Evolutionary conservation across 257 asterid species (phyloP).

Genomic region (Solanum boliviense): DNA sequence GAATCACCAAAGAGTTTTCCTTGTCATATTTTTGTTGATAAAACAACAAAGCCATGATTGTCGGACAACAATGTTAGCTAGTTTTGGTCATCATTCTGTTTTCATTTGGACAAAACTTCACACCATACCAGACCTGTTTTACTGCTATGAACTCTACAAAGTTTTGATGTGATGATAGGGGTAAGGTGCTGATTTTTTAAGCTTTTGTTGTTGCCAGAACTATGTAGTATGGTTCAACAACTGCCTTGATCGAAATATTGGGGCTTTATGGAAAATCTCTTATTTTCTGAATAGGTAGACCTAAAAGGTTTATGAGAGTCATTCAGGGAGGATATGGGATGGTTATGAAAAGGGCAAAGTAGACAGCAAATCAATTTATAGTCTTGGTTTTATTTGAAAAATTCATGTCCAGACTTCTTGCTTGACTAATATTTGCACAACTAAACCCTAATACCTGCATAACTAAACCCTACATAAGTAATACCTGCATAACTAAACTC

Average conservation of each 20-base stretch:
- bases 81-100: background rate
- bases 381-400: background rate
- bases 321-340: background rate
- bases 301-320: background rate
- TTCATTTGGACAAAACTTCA: no score
- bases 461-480: no score
- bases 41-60: background rate
- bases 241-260: background rate
- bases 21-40: background rate
- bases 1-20: background rate
- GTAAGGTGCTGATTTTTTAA: no score
- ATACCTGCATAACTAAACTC: no score
- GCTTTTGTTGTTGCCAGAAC: background rate
- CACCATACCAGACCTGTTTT: no score
- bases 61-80: no score
- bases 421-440: no score
- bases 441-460: background rate
- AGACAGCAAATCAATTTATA: no score
- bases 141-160: no score
- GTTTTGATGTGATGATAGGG: no score
- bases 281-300: background rate
- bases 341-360: background rate
- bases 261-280: background rate
- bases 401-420: background rate
- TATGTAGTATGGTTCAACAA: background rate